Evolutionary conservation across 495 filamentous ascomycete species (phyloP), one percentile per base, ranked within the genome.

Genomic region (Aspergillus homomorphus): DNA sequence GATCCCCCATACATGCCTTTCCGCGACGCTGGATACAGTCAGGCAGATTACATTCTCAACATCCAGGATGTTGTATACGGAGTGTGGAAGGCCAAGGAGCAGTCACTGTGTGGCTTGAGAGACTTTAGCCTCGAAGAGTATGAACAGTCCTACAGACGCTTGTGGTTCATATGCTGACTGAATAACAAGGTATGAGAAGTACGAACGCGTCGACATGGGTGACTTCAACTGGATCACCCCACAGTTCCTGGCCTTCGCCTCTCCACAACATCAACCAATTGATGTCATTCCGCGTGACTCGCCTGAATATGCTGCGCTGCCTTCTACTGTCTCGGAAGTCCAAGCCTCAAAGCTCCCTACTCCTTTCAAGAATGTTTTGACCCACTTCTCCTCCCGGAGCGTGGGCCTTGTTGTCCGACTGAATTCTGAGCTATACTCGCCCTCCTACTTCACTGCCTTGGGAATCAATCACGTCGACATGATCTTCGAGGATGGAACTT

Each of bases 141-240:
- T 64, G 86, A 76, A 30, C 16, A 14, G 16, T 12, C 53, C 3
- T 48, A 7, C 46, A 26, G 4, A 23, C 42, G 2, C n/a, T 15
- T 22, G 1, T 53, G 38, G 8, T 12, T 33, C 15, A 20, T 9
- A 15, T 15, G 45, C 69, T 79, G 49, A 79, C 58, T 46, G 1
- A 12, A 8, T 12, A 10, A n/a, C 16, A 54, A 89, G 87, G 44
- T 91, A 99, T 67, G 94, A 99, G 74, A 87, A 84, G 66, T 99
- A 83, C 61, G 94, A 99, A 73, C 82, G 94, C 54, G 94, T 98
- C 2, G 95, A 99, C 64, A 92, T 96, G 80, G 94, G 94, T 56
- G 94, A 99, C 73, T 99, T 99, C 87, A 99, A 99, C 79, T 99
- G 94, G 94, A 80, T 99, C 48, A 95, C 92, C 12, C 92, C 92